phyloP scores from a whole-genome alignment of 192 early-diverging fungal species.

The Entomortierella lignicola region DNA sequence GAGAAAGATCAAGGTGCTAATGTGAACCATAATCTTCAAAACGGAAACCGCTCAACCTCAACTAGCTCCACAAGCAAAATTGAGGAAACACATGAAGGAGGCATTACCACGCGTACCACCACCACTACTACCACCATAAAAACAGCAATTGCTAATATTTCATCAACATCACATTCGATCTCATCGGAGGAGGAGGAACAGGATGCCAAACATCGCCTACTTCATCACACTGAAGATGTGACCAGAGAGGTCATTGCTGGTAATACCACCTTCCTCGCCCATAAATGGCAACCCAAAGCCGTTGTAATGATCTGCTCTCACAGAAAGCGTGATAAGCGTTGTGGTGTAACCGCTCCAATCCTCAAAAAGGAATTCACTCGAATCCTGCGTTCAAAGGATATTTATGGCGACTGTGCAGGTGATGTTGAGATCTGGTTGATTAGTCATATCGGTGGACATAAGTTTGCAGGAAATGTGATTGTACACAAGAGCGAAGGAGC shows the following conservation, averaged over 20 bases:
- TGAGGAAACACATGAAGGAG: not conserved
- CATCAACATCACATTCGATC: conserved; percentile 4
- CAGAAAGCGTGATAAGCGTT: conserved; percentile 66
- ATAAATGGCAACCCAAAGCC: conserved; percentile 53
- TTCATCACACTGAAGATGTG: conserved; percentile 10
- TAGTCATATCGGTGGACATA: conserved; percentile 72
- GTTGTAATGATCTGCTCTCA: conserved; percentile 70
- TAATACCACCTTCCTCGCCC: conserved; percentile 41
- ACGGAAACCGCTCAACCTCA: not conserved
- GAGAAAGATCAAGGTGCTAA: conserved; percentile 18
- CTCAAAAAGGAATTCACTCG: conserved; percentile 63
- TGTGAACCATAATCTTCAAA: not conserved
- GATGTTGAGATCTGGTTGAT: conserved; percentile 61
- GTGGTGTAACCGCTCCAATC: conserved; percentile 64
- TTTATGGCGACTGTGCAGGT: conserved; percentile 59
- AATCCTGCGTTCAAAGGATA: conserved; percentile 56
- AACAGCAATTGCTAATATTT: not conserved
- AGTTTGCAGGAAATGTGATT: conserved; percentile 71
- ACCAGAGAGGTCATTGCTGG: conserved; percentile 17
- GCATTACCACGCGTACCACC: conserved; percentile 11
- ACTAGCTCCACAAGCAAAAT: not conserved
- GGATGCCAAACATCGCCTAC: not conserved
- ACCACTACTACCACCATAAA: conserved; percentile 15
- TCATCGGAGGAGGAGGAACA: not conserved
- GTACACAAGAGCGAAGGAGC: conserved; percentile 60